Conservation (phyloP, 331 rosid genomes). For the Malus hybrid region DNA sequence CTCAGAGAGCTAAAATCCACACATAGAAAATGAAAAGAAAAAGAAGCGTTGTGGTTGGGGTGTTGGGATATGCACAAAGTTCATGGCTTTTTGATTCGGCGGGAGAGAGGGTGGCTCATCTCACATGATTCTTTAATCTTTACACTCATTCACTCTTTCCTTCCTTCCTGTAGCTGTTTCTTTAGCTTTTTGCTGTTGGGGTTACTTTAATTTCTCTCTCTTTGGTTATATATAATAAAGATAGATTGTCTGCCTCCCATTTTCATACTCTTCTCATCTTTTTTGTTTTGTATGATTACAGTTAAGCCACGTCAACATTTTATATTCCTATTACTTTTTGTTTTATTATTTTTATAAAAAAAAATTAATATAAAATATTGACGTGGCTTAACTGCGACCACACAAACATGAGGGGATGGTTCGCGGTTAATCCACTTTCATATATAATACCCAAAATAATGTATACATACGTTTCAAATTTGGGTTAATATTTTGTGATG, state of each 20-base stretch:
- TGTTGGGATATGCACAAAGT: constrained; percentile 30
- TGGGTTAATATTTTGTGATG: background rate
- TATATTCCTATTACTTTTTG: too few relatives aligned
- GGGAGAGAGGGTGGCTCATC: constrained; percentile 29
- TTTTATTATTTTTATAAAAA: too few relatives aligned
- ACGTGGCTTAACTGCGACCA: too few relatives aligned
- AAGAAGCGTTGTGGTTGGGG: constrained; percentile 21
- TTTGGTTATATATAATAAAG: background rate
- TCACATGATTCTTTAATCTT: constrained; percentile 61
- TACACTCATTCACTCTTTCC: constrained; percentile 42
- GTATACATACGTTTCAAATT: background rate
- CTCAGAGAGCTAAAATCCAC: background rate
- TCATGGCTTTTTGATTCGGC: constrained; percentile 32
- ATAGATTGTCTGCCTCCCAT: too few relatives aligned
- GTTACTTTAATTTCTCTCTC: background rate
- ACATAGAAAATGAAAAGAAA: background rate
- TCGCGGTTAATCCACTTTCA: too few relatives aligned
- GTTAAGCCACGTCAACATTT: too few relatives aligned
- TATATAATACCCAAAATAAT: background rate
- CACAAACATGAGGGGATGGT: too few relatives aligned
- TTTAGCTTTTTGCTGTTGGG: background rate
- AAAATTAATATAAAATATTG: too few relatives aligned
- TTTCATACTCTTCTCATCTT: too few relatives aligned
- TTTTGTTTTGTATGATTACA: too few relatives aligned
- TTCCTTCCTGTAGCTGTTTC: constrained; percentile 5